phyloP scores from a whole-genome alignment of 208 protist species.

The Trypanosoma boissoni region DNA sequence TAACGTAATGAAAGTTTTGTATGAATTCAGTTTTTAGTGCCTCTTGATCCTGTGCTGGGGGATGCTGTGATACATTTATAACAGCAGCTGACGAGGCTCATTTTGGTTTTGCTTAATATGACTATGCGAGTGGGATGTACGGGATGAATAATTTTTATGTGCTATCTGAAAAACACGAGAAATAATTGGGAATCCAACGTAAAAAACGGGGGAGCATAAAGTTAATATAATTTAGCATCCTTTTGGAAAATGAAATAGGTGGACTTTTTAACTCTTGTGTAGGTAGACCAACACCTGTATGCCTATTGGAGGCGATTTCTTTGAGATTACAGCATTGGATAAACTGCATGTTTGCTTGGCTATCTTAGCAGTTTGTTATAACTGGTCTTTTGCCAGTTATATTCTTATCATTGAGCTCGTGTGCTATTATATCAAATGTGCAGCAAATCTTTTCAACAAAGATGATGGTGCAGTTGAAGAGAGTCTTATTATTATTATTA shows the following conservation, averaged over 20 bases:
- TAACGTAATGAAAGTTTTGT: too few relatives aligned
- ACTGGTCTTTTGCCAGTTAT: slow-evolving; percentile 11
- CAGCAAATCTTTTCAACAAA: background rate
- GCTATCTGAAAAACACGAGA: slow-evolving; percentile 4
- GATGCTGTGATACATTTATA: background rate
- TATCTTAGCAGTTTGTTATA: slow-evolving; percentile 10
- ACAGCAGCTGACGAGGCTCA: background rate
- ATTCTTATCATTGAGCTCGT: slow-evolving; percentile 10
- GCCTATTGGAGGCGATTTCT: too few relatives aligned
- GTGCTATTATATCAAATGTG: slow-evolving; percentile 8
- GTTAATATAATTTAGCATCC: slow-evolving; percentile 13
- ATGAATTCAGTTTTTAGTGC: too few relatives aligned
- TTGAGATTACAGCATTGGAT: background rate
- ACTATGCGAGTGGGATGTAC: slow-evolving; percentile 6
- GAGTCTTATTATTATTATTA: too few relatives aligned
- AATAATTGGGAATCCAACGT: too few relatives aligned
- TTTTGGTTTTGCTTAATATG: slow-evolving; percentile 20
- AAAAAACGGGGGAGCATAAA: too few relatives aligned
- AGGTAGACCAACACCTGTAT: too few relatives aligned
- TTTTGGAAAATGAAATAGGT: background rate
- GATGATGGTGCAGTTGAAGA: background rate
- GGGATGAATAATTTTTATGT: slow-evolving; percentile 1
- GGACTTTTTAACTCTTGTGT: too few relatives aligned
- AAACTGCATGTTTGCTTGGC: background rate
- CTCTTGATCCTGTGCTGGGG: too few relatives aligned